phyloP scores from a whole-genome alignment of 2,329 filamentous ascomycete species.

The Rachicladosporium sp. region DNA sequence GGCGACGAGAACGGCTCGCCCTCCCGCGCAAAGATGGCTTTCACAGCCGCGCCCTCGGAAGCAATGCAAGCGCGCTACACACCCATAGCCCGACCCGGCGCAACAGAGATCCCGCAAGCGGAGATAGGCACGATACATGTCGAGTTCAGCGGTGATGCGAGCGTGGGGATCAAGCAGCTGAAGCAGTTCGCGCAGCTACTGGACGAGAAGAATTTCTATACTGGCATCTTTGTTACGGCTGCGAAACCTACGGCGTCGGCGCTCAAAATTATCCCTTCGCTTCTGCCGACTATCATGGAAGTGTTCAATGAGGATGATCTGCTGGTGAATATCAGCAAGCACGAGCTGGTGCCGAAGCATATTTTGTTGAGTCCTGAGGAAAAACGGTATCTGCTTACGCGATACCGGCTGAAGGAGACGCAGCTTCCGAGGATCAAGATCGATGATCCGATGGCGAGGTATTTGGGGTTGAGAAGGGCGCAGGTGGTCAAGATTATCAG shows the following conservation, averaged over 20 bases:
- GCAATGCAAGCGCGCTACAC: slow-evolving; percentile 79
- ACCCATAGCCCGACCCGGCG: slow-evolving; percentile 52
- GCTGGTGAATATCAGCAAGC: slow-evolving; percentile 94
- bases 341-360: slow-evolving; percentile 91
- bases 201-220: slow-evolving; percentile 67
- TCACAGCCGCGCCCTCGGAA: slow-evolving; percentile 73
- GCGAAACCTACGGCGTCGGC: slow-evolving; percentile 74
- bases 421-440: slow-evolving; percentile 87
- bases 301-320: slow-evolving; percentile 93
- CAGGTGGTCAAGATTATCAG: slow-evolving; percentile 98
- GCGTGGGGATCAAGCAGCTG: slow-evolving; percentile 83
- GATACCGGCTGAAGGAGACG: slow-evolving; percentile 94
- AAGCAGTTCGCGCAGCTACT: slow-evolving; percentile 79
- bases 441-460: slow-evolving; percentile 84
- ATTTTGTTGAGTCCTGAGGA: slow-evolving; percentile 82
- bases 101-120: slow-evolving; percentile 41
- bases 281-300: slow-evolving; percentile 73
- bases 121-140: slow-evolving; percentile 84
- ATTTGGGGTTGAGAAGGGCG: slow-evolving; percentile 77
- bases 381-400: slow-evolving; percentile 70
- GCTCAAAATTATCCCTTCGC: slow-evolving; percentile 70
- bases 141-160: slow-evolving; percentile 72
- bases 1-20: slow-evolving; percentile 59
- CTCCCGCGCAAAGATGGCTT: slow-evolving; percentile 73
- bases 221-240: slow-evolving; percentile 79